These are phyloP conservation scores for Pythium aphanidermatum DNA, from an alignment of 352 stramenopile species.

Conservation along the genomic window DNA sequence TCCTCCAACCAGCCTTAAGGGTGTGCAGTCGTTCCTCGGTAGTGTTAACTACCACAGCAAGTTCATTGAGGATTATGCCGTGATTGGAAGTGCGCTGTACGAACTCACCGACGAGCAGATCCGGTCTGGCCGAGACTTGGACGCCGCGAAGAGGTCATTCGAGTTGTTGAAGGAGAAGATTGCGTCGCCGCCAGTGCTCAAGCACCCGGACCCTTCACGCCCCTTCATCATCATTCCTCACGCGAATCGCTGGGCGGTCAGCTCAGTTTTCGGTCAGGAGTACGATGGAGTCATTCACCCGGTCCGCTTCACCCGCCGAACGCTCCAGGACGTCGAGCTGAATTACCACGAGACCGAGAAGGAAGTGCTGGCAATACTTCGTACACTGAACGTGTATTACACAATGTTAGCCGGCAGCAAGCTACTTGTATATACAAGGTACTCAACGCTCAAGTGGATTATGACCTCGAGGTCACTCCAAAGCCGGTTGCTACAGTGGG, in stretches of 20 bases:
- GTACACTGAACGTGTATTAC: constrained; percentile 4
- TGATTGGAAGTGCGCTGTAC: constrained; percentile 9
- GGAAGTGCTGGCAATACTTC: constrained; percentile 11
- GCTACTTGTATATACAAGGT: constrained; percentile 10
- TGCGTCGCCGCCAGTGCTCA: constrained; percentile 6
- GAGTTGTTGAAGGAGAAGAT: constrained; percentile 24
- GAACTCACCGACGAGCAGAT: constrained; percentile 17
- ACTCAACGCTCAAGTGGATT: constrained; percentile 12
- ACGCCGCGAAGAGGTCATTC: constrained; percentile 14
- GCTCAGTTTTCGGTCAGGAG: constrained; percentile 22
- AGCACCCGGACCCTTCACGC: constrained; percentile 9
- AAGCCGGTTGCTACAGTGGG: constrained; percentile 10
- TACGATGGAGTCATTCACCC: constrained; percentile 19
- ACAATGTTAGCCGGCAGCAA: neutral
- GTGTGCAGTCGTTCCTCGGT: constrained; percentile 17
- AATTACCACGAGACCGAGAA: constrained; percentile 15
- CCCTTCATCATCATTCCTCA: constrained; percentile 22
- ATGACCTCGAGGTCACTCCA: constrained; percentile 9
- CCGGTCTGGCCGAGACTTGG: constrained; percentile 6
- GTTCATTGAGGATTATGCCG: constrained; percentile 17
- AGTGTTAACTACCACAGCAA: constrained; percentile 17
- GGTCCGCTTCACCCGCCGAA: constrained; percentile 14
- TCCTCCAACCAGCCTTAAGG: constrained; percentile 8
- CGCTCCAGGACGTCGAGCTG: constrained; percentile 14
- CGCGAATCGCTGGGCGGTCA: constrained; percentile 17